These are phyloP conservation scores for Lasiodiplodia citricola DNA, from an alignment of 2,329 filamentous ascomycete genomes.

Conservation along the genomic window DNA sequence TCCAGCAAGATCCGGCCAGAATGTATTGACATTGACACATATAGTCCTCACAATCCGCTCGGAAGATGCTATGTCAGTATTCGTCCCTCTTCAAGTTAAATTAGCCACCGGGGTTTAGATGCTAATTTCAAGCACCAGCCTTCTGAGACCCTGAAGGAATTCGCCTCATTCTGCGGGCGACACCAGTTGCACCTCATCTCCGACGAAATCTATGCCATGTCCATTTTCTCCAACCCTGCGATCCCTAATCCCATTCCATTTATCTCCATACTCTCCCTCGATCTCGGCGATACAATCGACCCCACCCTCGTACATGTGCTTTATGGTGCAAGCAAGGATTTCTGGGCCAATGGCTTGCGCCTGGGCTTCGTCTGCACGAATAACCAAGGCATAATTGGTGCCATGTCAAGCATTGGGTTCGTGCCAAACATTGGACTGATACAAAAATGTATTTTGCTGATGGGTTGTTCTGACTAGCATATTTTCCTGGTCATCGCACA, in stretches of 20 bases:
- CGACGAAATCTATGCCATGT: not conserved
- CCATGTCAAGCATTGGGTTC: not conserved
- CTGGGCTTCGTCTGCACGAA: conserved; percentile 51
- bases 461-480: not conserved
- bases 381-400: not conserved
- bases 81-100: no score
- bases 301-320: conserved; percentile 58
- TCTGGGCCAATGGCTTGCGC: conserved; percentile 62
- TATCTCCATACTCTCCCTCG: not conserved
- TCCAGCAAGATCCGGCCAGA: no score
- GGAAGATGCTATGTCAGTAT: no score
- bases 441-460: not conserved
- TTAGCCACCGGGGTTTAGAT: no score
- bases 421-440: not conserved
- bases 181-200: no score
- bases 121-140: no score
- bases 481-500: not conserved
- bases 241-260: not conserved
- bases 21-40: no score
- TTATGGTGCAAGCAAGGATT: conserved; percentile 54
- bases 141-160: no score
- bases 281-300: conserved; percentile 50
- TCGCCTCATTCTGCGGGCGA: no score
- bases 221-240: not conserved
- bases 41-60: no score